Percentiles rank a stretch among this genome's conserved stretches.
Conservation (phyloP, 2,329 filamentous ascomycete genomes). For the Hypoxylon sp. region DNA sequence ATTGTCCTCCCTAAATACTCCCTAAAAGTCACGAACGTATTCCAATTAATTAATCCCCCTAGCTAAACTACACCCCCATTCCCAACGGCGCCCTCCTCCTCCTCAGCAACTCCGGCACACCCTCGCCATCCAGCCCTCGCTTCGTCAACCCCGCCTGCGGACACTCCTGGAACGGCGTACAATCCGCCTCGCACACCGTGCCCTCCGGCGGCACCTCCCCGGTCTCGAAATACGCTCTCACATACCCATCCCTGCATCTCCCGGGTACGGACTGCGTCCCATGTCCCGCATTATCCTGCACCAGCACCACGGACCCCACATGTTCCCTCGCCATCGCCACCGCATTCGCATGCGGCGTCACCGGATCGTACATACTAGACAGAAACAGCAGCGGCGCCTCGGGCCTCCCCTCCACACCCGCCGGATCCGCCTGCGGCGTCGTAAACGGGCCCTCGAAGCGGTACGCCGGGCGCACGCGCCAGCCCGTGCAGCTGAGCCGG, state of each 20-base stretch:
- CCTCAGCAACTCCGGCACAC: not conserved
- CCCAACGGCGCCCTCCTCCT: slow-evolving; percentile 7
- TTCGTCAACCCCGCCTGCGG: slow-evolving; percentile 2
- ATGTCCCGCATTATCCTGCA: slow-evolving; percentile 47
- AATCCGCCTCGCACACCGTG: slow-evolving; percentile 39
- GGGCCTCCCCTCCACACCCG: slow-evolving; percentile 54
- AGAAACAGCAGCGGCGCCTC: slow-evolving; percentile 62
- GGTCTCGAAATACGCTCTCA: slow-evolving; percentile 28
- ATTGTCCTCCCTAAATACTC: not conserved
- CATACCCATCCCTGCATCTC: slow-evolving; percentile 31
- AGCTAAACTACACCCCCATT: not conserved
- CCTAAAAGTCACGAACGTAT: not conserved
- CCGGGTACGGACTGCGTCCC: slow-evolving; percentile 30
- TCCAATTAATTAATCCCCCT: not conserved
- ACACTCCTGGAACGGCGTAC: slow-evolving; percentile 45
- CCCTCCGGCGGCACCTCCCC: slow-evolving; percentile 37
- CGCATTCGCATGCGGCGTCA: slow-evolving; percentile 62
- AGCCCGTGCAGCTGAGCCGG: slow-evolving; percentile 59
- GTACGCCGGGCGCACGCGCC: slow-evolving; percentile 58
- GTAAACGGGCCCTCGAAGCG: slow-evolving; percentile 56
- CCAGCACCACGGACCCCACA: slow-evolving; percentile 39
- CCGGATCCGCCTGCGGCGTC: slow-evolving; percentile 43
- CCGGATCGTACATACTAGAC: slow-evolving; percentile 61
- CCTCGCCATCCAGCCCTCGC: not conserved
- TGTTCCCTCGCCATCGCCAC: slow-evolving; percentile 41